Conservation (phyloP, 2,329 filamentous ascomycete species). For the Diaporthe capsici region DNA sequence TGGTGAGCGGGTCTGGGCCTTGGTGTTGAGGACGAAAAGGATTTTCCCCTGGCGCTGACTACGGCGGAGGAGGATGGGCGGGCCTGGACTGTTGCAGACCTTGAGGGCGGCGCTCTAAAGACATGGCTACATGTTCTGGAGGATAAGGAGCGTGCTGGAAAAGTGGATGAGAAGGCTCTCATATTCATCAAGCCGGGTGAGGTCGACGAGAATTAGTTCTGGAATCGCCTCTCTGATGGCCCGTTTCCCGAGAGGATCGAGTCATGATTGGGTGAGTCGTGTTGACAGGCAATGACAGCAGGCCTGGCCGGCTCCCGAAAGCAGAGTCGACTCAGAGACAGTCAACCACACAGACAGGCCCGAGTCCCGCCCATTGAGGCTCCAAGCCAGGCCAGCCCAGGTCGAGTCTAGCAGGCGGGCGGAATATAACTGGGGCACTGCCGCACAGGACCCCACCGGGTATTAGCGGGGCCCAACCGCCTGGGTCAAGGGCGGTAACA, state of each 20-base stretch:
- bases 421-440: constrained; percentile 20
- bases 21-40: constrained; percentile 36
- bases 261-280: constrained; percentile 28
- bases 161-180: constrained; percentile 30
- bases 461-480: constrained; percentile 34
- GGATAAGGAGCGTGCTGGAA: constrained; percentile 3
- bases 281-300: constrained; percentile 8
- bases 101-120: constrained; percentile 16
- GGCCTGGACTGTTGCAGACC: constrained; percentile 30
- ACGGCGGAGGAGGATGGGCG: constrained; percentile 32
- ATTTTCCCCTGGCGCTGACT: constrained; percentile 34
- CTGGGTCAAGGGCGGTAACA: not conserved
- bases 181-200: constrained; percentile 26
- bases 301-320: constrained; percentile 29
- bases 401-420: constrained; percentile 15
- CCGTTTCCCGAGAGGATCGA: constrained; percentile 29
- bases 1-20: constrained; percentile 30
- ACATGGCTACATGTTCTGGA: constrained; percentile 33
- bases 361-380: constrained; percentile 6
- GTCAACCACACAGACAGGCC: not conserved
- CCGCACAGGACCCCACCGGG: constrained; percentile 8
- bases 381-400: not conserved
- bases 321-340: not conserved
- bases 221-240: constrained; percentile 12
- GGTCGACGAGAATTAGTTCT: constrained; percentile 21